Evolutionary conservation across 2,329 filamentous ascomycete species (phyloP).

Genomic region (Colletotrichum caudatum): DNA sequence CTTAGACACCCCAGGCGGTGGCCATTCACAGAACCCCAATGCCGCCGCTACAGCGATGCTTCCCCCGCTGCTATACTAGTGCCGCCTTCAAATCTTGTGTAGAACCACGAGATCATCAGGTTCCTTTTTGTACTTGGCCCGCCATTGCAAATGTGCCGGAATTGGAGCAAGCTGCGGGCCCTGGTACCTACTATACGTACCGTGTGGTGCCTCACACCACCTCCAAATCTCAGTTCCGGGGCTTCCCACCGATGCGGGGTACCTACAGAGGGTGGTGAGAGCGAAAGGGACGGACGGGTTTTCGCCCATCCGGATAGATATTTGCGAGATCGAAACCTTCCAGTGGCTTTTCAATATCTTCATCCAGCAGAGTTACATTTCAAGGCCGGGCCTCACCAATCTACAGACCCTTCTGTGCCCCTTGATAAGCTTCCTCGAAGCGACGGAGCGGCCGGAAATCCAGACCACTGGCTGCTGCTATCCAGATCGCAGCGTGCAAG

Average conservation of each 20-base stretch:
- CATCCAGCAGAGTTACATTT: not conserved
- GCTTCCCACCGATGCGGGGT: conserved; percentile 10
- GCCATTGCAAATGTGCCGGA: not conserved
- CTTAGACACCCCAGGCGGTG: conserved; percentile 6
- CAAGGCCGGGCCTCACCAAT: not conserved
- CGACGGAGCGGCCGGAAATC: not conserved
- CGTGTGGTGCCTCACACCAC: not conserved
- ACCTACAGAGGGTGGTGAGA: not conserved
- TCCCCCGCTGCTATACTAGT: not conserved
- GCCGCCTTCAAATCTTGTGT: not conserved
- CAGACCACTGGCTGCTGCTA: not conserved
- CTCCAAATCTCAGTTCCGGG: conserved; percentile 10
- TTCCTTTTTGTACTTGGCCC: not conserved
- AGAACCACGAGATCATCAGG: not conserved
- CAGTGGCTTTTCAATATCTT: not conserved
- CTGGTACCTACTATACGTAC: not conserved
- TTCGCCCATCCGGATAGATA: not conserved
- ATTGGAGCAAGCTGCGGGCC: not conserved
- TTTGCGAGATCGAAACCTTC: not conserved
- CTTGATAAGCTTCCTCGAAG: not conserved
- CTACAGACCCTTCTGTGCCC: not conserved
- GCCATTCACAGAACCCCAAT: conserved; percentile 29
- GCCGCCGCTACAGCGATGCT: conserved; percentile 31
- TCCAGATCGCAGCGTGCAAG: not conserved
- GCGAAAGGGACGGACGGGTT: not conserved